phyloP scores from a whole-genome alignment of 768 basidiomycete species.

The Sistotremastrum suecicum region DNA sequence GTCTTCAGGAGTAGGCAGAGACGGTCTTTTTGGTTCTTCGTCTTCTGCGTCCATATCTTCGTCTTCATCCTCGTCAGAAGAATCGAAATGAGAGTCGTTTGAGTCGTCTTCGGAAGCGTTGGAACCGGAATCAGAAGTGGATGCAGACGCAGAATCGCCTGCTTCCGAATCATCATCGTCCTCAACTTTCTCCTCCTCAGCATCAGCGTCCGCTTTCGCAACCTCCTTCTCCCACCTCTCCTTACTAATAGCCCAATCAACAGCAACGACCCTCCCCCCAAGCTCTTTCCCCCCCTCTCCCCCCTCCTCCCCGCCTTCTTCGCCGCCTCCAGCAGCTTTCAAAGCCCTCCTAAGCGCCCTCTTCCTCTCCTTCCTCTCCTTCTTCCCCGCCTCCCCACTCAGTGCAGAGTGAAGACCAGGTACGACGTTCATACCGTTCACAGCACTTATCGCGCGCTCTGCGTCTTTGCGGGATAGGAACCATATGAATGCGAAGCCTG shows the following conservation, averaged over 20 bases:
- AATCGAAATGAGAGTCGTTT: conserved; percentile 16
- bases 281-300: conserved; percentile 21
- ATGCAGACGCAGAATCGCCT: conserved; percentile 13
- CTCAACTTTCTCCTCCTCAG: conserved; percentile 17
- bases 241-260: conserved; percentile 95
- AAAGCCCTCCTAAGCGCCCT: conserved; percentile 14
- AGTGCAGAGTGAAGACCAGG: conserved; percentile 27
- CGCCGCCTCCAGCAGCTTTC: conserved; percentile 27
- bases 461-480: conserved; percentile 79
- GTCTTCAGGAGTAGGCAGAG: conserved; percentile 69
- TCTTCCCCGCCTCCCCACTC: conserved; percentile 33
- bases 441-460: conserved; percentile 61
- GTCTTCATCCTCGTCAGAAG: conserved; percentile 9
- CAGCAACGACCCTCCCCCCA: conserved; percentile 61
- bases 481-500: conserved; percentile 94
- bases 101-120: conserved; percentile 24
- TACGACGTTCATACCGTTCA: conserved; percentile 61
- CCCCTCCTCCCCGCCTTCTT: conserved; percentile 31
- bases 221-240: conserved; percentile 80
- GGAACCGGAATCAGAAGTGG: not conserved
- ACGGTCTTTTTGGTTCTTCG: conserved; percentile 41
- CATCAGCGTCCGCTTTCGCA: conserved; percentile 30
- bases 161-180: conserved; percentile 18
- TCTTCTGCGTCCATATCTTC: conserved; percentile 20
- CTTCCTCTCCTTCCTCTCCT: conserved; percentile 24